Evolutionary conservation across 2,329 filamentous ascomycete genomes (phyloP), one percentile per base, ranked within the genome.

Genomic region (Tolypocladium cylindrosporum): DNA sequence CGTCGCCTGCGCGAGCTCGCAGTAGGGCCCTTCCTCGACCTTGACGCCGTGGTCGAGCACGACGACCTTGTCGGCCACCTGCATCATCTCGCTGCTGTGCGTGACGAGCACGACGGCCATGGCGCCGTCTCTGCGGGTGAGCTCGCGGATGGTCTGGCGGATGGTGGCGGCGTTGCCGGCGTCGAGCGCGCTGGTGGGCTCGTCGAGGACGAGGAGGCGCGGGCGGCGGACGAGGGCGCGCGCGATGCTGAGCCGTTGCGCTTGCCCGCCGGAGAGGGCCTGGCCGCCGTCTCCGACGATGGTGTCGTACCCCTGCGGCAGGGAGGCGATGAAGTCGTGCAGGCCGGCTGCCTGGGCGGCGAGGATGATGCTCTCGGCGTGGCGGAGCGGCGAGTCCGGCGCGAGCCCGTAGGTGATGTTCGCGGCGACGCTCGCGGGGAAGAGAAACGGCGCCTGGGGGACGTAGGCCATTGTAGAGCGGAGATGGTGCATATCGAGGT

Each of bases 61-160:
- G 1, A 93, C 77, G 9, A 97, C 76, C 51, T 82, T 78, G 68
- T 91, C 86, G 0, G 88, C 89, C 59, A 90, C 82, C 58, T 80
- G 79, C 89, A 97, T 97, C 90, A 96, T 95, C 67, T 93, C 87
- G 61, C 77, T 78, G 58, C 81, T 83, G 72, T 97, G 93, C 54
- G 91, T 96, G 43, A 96, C 87, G 31, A 95, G 80, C 19, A 97
- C 77, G 0, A 96, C 83, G 0, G 88, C 88, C 70, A 90, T 80
- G 0, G 74, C 75, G 13, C 55, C 1, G 27, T 55, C 4, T 61
- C 10, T 59, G 58, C 64, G 60, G 14, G 86, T 74, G 1, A 94
- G 71, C 0, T 67, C 67, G 41, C 70, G 71, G 45, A 96, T 77
- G 0, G 87, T 87, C 10, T 80, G 72, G 14, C 88, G 77, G 4